Conservation (phyloP, 805 yeast species). For the Millerago galiae region DNA sequence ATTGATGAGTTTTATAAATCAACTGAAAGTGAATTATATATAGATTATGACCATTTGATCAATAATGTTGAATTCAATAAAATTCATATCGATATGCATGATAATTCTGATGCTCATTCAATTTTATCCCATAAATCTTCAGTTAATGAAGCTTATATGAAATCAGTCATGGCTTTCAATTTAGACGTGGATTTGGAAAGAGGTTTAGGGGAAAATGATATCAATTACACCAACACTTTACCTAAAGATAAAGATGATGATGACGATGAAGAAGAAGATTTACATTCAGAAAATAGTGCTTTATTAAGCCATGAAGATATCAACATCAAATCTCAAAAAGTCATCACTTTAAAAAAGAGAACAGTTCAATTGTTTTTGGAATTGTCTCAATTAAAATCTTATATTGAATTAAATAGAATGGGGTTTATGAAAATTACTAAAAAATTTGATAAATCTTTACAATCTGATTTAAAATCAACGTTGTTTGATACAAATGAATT, state of each 20-base stretch:
- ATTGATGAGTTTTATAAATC: constrained; percentile 45
- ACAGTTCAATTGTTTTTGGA: constrained; percentile 59
- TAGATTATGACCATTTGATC: constrained; percentile 39
- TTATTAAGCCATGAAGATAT: constrained; percentile 44
- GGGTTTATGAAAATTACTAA: constrained; percentile 86
- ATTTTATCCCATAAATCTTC: constrained; percentile 19
- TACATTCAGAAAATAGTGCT: constrained; percentile 40
- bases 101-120: constrained; percentile 20
- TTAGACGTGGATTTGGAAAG: constrained; percentile 14
- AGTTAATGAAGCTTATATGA: constrained; percentile 15
- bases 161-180: constrained; percentile 17
- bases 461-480: constrained; percentile 43
- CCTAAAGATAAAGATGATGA: constrained; percentile 29
- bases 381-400: constrained; percentile 77
- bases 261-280: constrained; percentile 34
- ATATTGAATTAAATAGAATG: constrained; percentile 72
- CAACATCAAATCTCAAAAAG: constrained; percentile 42
- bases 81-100: constrained; percentile 19
- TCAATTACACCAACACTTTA: constrained; percentile 25
- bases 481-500: constrained; percentile 40
- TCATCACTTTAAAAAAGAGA: constrained; percentile 63
- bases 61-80: constrained; percentile 39
- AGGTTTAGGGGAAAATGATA: constrained; percentile 14
- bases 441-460: constrained; percentile 80
- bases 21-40: constrained; percentile 41